phyloP scores from a whole-genome alignment of 2,329 filamentous ascomycete genomes.

The Colletotrichum chrysophilum region DNA sequence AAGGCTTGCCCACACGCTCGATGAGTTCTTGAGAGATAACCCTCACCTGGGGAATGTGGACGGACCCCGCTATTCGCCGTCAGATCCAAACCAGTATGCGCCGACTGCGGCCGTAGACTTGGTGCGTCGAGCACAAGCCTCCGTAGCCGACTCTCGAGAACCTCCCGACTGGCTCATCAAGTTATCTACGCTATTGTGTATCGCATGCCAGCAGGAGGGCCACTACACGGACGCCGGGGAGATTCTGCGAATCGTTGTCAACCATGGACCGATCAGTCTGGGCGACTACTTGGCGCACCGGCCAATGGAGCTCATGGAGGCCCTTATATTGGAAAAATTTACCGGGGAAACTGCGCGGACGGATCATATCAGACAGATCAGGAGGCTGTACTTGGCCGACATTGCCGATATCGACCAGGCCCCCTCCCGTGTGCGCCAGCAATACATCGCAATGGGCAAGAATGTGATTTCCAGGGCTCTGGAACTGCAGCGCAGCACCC shows the following conservation, averaged over 20 bases:
- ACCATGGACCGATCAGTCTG: not conserved
- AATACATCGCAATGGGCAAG: constrained; percentile 2
- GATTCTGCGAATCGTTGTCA: constrained; percentile 5
- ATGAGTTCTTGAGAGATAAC: not conserved
- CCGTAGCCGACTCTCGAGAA: not conserved
- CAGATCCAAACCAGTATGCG: not conserved
- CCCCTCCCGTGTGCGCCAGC: not conserved
- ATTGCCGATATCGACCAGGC: not conserved
- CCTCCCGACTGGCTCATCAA: constrained; percentile 15
- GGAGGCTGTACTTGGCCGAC: not conserved
- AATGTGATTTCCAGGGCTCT: not conserved
- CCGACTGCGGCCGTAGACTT: constrained; percentile 8
- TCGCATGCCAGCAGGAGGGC: constrained; percentile 8
- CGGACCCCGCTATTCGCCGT: not conserved
- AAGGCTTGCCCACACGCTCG: not conserved
- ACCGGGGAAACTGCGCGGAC: not conserved
- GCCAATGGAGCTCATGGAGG: constrained; percentile 1
- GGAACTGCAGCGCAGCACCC: not conserved
- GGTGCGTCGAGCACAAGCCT: constrained; percentile 1
- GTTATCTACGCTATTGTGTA: constrained; percentile 7
- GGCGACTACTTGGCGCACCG: not conserved
- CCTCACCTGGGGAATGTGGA: not conserved
- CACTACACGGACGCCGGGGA: not conserved
- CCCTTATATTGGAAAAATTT: not conserved
- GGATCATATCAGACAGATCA: not conserved